Conservation (phyloP, 2,329 filamentous ascomycete species). For the Cladosporium austrohemisphaericum region DNA sequence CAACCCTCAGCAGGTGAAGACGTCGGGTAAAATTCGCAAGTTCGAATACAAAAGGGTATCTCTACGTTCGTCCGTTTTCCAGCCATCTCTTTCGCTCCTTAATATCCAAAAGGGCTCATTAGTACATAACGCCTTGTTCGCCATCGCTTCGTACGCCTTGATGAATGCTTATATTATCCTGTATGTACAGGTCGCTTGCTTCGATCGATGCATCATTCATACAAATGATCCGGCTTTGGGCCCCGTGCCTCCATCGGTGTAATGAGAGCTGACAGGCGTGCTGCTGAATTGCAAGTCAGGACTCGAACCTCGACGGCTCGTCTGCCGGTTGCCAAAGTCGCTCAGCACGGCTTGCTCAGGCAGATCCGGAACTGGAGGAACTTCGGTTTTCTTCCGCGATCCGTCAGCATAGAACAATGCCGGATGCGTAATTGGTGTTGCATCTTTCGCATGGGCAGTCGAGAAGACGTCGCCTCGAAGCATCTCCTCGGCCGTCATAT, state of each 20-base stretch:
- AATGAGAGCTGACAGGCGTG: conserved; percentile 12
- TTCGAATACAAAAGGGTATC: conserved; percentile 14
- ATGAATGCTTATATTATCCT: no score
- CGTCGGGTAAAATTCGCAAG: conserved; percentile 2
- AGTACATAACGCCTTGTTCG: background rate
- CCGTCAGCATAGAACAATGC: conserved; percentile 19
- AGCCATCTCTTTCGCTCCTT: background rate
- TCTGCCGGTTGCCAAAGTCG: conserved; percentile 1
- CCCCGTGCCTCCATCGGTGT: conserved; percentile 3
- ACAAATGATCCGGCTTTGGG: conserved; percentile 12
- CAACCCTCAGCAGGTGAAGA: background rate
- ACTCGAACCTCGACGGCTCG: background rate
- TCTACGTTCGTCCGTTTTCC: background rate
- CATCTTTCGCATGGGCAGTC: conserved; percentile 10
- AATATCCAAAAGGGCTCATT: background rate
- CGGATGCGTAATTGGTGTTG: conserved; percentile 20
- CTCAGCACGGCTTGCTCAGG: conserved; percentile 4
- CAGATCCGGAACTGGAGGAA: background rate
- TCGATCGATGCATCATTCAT: background rate
- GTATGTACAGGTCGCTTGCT: no score
- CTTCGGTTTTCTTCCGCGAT: background rate
- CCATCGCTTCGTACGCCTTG: background rate
- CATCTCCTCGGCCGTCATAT: conserved; percentile 20
- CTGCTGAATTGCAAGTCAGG: conserved; percentile 8
- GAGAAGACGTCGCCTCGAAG: conserved; percentile 15